phyloP scores from a whole-genome alignment of 805 yeast genomes.

The Candida maris region DNA sequence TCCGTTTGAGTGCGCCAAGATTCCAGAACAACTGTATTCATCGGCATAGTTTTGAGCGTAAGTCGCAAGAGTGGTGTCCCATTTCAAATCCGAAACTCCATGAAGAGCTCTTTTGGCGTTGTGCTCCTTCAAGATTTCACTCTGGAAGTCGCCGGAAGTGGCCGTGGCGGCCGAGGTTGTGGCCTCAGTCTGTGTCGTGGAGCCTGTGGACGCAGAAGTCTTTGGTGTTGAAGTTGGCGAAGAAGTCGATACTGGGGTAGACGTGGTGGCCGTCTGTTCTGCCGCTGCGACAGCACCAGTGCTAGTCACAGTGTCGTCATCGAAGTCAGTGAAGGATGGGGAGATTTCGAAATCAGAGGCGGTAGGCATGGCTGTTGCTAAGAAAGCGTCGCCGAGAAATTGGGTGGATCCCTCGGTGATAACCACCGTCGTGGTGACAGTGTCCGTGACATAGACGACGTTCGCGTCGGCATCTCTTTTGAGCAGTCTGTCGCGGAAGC shows the following conservation, averaged over 20 bases:
- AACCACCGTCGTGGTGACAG: constrained; percentile 21
- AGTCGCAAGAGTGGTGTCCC: constrained; percentile 51
- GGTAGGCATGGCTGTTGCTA: constrained; percentile 6
- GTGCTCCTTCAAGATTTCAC: constrained; percentile 53
- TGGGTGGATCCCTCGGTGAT: constrained; percentile 22
- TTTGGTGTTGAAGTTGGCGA: neutral
- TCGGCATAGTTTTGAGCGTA: constrained; percentile 62
- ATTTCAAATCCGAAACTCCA: constrained; percentile 45
- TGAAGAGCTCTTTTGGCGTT: constrained; percentile 57
- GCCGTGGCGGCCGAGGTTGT: constrained; percentile 15
- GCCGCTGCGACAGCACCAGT: neutral
- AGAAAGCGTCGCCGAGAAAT: constrained; percentile 12
- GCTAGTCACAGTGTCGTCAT: neutral
- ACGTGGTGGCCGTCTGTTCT: neutral
- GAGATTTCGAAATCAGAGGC: constrained; percentile 1
- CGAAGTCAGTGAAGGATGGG: neutral
- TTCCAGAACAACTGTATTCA: constrained; percentile 54
- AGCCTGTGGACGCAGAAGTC: neutral
- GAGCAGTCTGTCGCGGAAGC: constrained; percentile 12
- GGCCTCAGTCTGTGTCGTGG: constrained; percentile 11
- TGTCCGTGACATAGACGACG: constrained; percentile 22
- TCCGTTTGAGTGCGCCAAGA: constrained; percentile 60
- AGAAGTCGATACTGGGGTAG: neutral
- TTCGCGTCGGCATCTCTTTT: constrained; percentile 21
- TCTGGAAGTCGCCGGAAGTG: constrained; percentile 19